Conservation (phyloP, 148 eudicot genomes). For the Pouteria glomerata region DNA sequence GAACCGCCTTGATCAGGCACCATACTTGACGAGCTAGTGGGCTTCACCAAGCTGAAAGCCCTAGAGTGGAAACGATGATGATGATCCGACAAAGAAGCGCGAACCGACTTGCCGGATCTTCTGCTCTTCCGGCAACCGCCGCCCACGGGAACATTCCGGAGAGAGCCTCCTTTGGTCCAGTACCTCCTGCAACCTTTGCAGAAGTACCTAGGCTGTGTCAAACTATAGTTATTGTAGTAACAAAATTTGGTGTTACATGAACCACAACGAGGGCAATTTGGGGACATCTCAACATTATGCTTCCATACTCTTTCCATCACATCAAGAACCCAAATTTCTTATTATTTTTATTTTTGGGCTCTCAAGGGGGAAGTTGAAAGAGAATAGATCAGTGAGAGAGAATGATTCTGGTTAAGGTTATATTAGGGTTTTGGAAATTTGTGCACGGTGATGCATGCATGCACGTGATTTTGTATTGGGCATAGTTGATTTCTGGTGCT, state of each 20-base stretch:
- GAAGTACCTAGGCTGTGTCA: slow-evolving; percentile 36
- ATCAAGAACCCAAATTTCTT: no score
- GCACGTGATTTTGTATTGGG: slow-evolving; percentile 5
- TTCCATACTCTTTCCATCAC: slow-evolving; percentile 29
- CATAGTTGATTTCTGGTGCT: neutral
- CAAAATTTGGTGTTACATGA: slow-evolving; percentile 39
- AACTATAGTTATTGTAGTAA: slow-evolving; percentile 39
- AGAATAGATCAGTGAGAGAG: neutral
- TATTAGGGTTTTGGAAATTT: neutral
- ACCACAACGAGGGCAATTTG: slow-evolving; percentile 36
- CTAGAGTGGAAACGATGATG: neutral
- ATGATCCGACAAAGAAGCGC: neutral
- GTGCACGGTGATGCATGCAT: neutral
- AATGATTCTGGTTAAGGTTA: neutral
- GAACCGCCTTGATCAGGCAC: neutral
- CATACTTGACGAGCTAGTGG: neutral
- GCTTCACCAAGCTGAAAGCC: neutral
- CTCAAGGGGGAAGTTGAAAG: neutral
- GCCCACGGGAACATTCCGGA: slow-evolving; percentile 36
- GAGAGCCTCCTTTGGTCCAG: slow-evolving; percentile 43
- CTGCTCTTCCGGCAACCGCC: slow-evolving; percentile 37
- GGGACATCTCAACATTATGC: slow-evolving; percentile 23
- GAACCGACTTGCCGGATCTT: slow-evolving; percentile 16
- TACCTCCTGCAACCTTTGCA: slow-evolving; percentile 38
- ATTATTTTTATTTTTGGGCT: neutral